Evolutionary conservation across 495 filamentous ascomycete species (phyloP).

Genomic region (Halenospora varia): DNA sequence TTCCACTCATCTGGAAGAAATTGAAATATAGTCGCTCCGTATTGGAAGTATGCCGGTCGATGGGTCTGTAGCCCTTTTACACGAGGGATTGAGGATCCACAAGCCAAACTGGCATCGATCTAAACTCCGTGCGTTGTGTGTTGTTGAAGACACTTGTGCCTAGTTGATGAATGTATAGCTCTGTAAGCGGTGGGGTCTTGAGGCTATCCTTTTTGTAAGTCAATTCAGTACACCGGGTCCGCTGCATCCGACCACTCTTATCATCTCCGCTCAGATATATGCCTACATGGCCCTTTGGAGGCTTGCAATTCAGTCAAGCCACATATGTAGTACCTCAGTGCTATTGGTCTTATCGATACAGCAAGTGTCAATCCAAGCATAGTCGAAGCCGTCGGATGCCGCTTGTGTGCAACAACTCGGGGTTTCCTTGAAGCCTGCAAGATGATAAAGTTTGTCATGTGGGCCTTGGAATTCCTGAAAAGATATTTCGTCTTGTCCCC

Average conservation of each 20-base stretch:
- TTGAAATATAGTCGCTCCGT: too few species aligned
- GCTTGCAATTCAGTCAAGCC: not conserved
- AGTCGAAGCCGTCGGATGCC: slow-evolving; percentile 16
- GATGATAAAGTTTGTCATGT: not conserved
- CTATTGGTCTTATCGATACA: slow-evolving; percentile 27
- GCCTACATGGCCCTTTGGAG: not conserved
- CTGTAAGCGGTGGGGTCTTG: too few species aligned
- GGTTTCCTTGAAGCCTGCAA: slow-evolving; percentile 4
- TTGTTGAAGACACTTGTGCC: too few species aligned
- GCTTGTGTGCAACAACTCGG: not conserved
- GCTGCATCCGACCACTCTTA: not conserved
- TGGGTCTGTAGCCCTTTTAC: too few species aligned
- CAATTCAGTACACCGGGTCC: not conserved
- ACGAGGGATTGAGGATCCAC: too few species aligned
- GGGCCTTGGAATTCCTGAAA: slow-evolving; percentile 1
- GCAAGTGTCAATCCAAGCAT: slow-evolving; percentile 41
- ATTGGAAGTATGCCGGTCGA: too few species aligned
- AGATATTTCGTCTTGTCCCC: slow-evolving; percentile 4
- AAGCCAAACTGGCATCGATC: too few species aligned
- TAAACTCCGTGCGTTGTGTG: too few species aligned
- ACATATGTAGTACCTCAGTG: slow-evolving; percentile 19
- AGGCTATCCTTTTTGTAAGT: not conserved
- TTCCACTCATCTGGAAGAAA: too few species aligned
- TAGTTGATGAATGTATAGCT: too few species aligned
- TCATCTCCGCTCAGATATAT: not conserved